Evolutionary conservation across 192 early-diverging fungal genomes (phyloP).

Genomic region (Kickxella alabastrina): DNA sequence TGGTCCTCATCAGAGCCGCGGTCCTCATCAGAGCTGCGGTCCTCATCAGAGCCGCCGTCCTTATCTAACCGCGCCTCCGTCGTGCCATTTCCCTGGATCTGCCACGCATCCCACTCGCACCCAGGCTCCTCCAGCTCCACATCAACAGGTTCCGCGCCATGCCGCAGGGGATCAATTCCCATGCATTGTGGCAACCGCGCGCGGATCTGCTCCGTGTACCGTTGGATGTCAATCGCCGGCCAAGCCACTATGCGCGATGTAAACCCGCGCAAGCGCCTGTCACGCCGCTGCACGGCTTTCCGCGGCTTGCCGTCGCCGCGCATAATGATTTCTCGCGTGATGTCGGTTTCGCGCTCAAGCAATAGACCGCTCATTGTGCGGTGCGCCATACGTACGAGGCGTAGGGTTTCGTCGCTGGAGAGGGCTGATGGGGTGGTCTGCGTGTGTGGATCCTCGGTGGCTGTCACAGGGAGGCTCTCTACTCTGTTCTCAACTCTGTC

Average conservation of each 20-base stretch:
- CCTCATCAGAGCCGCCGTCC: not conserved
- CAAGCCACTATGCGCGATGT: slow-evolving; percentile 5
- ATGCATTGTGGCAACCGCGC: not conserved
- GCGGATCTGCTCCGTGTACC: slow-evolving; percentile 7
- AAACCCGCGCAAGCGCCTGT: not conserved
- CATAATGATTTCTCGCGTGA: not conserved
- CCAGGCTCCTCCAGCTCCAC: slow-evolving; percentile 33
- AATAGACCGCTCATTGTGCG: not conserved
- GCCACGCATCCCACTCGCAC: slow-evolving; percentile 17
- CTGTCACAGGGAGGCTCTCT: too few relatives aligned
- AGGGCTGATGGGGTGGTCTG: too few relatives aligned
- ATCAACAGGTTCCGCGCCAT: not conserved
- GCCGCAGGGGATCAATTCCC: slow-evolving; percentile 9
- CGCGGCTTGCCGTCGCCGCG: not conserved
- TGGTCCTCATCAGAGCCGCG: not conserved
- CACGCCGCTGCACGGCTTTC: not conserved
- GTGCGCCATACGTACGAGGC: not conserved
- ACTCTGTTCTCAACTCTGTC: too few relatives aligned
- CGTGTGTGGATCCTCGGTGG: too few relatives aligned
- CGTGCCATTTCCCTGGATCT: too few relatives aligned
- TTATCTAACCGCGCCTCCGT: not conserved
- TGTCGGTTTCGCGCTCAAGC: not conserved
- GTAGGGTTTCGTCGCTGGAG: too few relatives aligned
- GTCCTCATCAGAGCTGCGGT: not conserved
- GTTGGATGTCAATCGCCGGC: slow-evolving; percentile 15